phyloP scores from a whole-genome alignment of 495 filamentous ascomycete genomes.

The Penicillium malachiteum region DNA sequence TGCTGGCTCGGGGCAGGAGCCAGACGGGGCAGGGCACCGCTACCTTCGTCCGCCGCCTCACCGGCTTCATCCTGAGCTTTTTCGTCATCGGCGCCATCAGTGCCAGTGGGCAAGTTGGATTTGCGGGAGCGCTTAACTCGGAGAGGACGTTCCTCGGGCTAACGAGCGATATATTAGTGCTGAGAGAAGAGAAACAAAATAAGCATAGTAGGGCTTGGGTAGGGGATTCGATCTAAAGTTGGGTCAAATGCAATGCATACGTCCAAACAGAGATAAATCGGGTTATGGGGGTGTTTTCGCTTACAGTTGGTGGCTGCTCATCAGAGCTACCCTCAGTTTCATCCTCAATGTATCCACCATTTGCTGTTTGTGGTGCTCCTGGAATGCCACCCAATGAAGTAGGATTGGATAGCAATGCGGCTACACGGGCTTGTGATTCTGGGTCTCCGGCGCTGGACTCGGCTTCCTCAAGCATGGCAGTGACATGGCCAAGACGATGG shows the following conservation, averaged over 20 bases:
- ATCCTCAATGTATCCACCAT: constrained; percentile 38
- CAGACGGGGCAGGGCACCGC: constrained; percentile 32
- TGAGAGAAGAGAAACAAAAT: not conserved
- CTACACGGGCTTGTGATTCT: constrained; percentile 36
- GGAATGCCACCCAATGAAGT: constrained; percentile 23
- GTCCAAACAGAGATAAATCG: not conserved
- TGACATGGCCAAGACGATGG: constrained; percentile 81
- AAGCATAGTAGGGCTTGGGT: not conserved
- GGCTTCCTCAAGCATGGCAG: constrained; percentile 63
- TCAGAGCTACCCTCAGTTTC: constrained; percentile 51
- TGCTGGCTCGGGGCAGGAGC: constrained; percentile 44
- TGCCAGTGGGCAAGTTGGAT: constrained; percentile 27
- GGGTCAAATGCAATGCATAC: not conserved
- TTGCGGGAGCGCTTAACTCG: constrained; percentile 78
- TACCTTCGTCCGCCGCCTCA: constrained; percentile 12
- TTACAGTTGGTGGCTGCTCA: constrained; percentile 48
- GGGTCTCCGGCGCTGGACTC: constrained; percentile 33
- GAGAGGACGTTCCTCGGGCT: constrained; percentile 90
- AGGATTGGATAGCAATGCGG: constrained; percentile 33
- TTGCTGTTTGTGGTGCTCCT: constrained; percentile 15
- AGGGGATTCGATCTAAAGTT: not conserved
- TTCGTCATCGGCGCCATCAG: constrained; percentile 27
- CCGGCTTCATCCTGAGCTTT: constrained; percentile 20
- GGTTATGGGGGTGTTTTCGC: constrained; percentile 5
- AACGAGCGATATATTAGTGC: constrained; percentile 6